Evolutionary conservation across 306 rosid genomes (phyloP), one percentile per base, ranked within the genome.

Genomic region (Lupinus albus): DNA sequence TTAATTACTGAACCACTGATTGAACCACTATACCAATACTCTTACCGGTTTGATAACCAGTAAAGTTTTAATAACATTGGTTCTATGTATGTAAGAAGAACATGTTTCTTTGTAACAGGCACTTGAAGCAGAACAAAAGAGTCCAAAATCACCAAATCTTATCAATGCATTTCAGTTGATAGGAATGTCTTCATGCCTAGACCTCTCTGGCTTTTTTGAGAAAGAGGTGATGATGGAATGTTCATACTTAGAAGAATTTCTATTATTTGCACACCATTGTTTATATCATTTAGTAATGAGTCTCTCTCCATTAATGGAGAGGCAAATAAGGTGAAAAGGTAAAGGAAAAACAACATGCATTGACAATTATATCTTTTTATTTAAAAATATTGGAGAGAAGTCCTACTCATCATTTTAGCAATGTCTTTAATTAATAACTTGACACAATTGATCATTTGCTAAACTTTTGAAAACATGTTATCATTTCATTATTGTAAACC

Each of bases 201-300:
- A 92, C 71, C 96, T 92, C 67, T 92, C 98, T 8, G 98, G 98
- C 51, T 87, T 92, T 78, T 92, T 92, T 57, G 98, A 92, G 88
- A 80, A 85, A 75, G 96, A 92, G 95, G 96, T 89, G 16, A 61
- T 66, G 10, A 30, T 49, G 36, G 8, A 67, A 65, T 35, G 72
- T 18, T 30, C 2, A 8, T 62, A 41, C 46, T 64, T 28, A 21
- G 3, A 28, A 35, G 1, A 7, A 46, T 10, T 39, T 39, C 45
- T 39, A 11, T 42, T 3, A 25, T 25, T 25, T 25, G 9, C 9
- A 9, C 45, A 39, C 12, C 11, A 39, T 38, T 38, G 44, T 38
- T 38, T 38, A 8, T 11, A 8, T 2, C 9, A 0, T 11, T 39
- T 39, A 39, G 11, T 0, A 4, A 39, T 39, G 45, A n/a, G n/a